A percentile compares a stretch with the other conserved stretches of the same genome.
phyloP scores from a whole-genome alignment of 2,329 filamentous ascomycete species.

The Aspergillus pseudoglaucus region DNA sequence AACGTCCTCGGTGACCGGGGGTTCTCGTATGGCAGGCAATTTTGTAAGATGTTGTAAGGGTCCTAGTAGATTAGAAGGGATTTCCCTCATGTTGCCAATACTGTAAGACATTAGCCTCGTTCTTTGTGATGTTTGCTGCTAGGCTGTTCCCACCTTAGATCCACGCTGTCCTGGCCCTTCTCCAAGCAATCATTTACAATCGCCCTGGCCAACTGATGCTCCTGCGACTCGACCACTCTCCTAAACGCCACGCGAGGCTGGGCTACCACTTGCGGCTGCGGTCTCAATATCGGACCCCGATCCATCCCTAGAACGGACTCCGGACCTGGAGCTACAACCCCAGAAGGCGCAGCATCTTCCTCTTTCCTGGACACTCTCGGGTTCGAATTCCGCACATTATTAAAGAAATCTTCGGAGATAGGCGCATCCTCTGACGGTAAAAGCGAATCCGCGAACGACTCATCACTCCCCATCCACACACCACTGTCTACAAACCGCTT shows the following conservation, averaged over 20 bases:
- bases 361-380: background rate
- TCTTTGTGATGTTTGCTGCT: no score
- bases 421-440: conserved; percentile 30
- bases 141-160: conserved; percentile 34
- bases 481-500: conserved; percentile 42
- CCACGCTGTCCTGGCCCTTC: conserved; percentile 38
- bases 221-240: conserved; percentile 24
- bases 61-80: conserved; percentile 29
- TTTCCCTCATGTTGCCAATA: conserved; percentile 21
- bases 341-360: background rate
- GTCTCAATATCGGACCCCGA: background rate
- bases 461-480: conserved; percentile 44
- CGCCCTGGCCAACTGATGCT: conserved; percentile 31
- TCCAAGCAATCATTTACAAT: conserved; percentile 39
- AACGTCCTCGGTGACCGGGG: conserved; percentile 31
- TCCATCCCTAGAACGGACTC: background rate
- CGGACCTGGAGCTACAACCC: background rate
- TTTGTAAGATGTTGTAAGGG: conserved; percentile 37
- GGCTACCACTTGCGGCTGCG: conserved; percentile 2
- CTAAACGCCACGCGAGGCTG: conserved; percentile 15
- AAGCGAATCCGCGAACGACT: conserved; percentile 28
- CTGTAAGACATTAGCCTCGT: conserved; percentile 12
- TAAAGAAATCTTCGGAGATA: conserved; percentile 32
- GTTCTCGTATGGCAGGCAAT: conserved; percentile 26
- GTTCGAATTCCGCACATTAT: conserved; percentile 17